These are phyloP conservation scores for Colletotrichum zoysiae DNA, from an alignment of 2,329 filamentous ascomycete genomes.

Conservation along the genomic window DNA sequence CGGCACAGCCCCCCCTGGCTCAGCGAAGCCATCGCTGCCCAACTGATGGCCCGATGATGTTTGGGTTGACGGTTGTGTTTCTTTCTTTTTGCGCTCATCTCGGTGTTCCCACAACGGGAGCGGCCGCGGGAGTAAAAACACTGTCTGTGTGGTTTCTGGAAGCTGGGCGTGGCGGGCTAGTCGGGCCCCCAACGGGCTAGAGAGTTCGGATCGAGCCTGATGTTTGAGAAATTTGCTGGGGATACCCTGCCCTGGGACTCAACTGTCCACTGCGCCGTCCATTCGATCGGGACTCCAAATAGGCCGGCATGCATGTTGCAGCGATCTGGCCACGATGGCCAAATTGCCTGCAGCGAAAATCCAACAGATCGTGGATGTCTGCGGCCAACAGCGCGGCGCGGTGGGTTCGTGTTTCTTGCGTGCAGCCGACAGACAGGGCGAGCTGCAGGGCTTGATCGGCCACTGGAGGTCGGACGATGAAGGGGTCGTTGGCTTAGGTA, in stretches of 20 bases:
- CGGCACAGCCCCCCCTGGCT: slow-evolving; percentile 29
- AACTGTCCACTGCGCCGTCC: slow-evolving; percentile 19
- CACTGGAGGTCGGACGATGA: slow-evolving; percentile 9
- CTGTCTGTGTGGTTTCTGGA: slow-evolving; percentile 19
- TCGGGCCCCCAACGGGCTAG: slow-evolving; percentile 27
- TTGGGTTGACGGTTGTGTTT: slow-evolving; percentile 27
- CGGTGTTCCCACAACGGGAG: slow-evolving; percentile 28
- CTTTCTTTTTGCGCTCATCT: slow-evolving; percentile 24
- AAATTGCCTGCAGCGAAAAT: slow-evolving; percentile 27
- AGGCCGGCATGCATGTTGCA: slow-evolving; percentile 13
- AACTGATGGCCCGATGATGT: slow-evolving; percentile 31
- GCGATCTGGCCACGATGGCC: slow-evolving; percentile 29
- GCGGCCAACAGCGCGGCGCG: slow-evolving; percentile 6
- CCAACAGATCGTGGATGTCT: slow-evolving; percentile 11
- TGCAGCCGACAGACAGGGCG: slow-evolving; percentile 35
- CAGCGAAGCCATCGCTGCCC: slow-evolving; percentile 35
- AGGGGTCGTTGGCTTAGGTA: neutral
- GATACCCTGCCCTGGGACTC: slow-evolving; percentile 29
- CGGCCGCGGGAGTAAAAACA: slow-evolving; percentile 19
- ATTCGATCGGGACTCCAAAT: slow-evolving; percentile 23
- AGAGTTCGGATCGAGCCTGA: slow-evolving; percentile 35
- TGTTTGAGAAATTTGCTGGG: slow-evolving; percentile 22
- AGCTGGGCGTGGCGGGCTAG: slow-evolving; percentile 1
- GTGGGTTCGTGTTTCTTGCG: slow-evolving; percentile 26
- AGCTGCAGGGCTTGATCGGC: slow-evolving; percentile 31